Base-by-base conservation (phyloP, 2,329 filamentous ascomycete genomes). In the Fusarium guadeloupense region DNA sequence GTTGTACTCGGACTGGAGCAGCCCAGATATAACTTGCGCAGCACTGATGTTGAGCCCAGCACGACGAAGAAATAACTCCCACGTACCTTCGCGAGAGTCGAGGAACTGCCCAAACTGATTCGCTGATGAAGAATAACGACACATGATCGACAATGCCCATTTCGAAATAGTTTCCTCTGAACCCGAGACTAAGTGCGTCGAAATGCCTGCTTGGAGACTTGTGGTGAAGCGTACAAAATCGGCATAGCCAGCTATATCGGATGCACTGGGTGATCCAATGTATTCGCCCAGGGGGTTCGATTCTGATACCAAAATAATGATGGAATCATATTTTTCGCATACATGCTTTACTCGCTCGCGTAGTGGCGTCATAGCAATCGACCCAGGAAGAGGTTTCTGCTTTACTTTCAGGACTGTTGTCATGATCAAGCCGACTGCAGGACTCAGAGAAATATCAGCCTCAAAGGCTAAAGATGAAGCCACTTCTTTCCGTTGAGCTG, bases 361-460 rank as follows among this genome's bases (percentile, higher is more conserved):
- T 13, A 92, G 77, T 13, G 77, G 75, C 4, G 80, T 76, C 30
- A 76, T 72, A 0, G 68, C 59, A 9, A 73, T 78, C 6, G 72
- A 72, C 2, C 74, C 73, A 0, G 91, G 91, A 0, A 93, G 78
- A 4, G 89, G 80, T 41, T 82, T 85, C 68, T 97, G 93, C 37
- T 88, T 89, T 21, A 90, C 81, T 62, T 89, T 86, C 58, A 93
- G 85, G 6, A 93, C 77, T 0, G 85, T 90, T 1, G 91, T 91
- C 17, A 90, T 70, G 1, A 96, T 73, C 4, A 96, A 76, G 0
- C 90, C 92, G 0, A 84, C 86, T 0, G 79, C 80, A 0, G 91
- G 86, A 0, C 91, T 91, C 6, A 93, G 67, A 1, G 89, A 83
- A 4, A 97, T 74, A 67, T 97, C 93, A 4, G 91, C 89, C 71